Conservation (phyloP, 2,329 filamentous ascomycete species). For the Fusarium nurragi region DNA sequence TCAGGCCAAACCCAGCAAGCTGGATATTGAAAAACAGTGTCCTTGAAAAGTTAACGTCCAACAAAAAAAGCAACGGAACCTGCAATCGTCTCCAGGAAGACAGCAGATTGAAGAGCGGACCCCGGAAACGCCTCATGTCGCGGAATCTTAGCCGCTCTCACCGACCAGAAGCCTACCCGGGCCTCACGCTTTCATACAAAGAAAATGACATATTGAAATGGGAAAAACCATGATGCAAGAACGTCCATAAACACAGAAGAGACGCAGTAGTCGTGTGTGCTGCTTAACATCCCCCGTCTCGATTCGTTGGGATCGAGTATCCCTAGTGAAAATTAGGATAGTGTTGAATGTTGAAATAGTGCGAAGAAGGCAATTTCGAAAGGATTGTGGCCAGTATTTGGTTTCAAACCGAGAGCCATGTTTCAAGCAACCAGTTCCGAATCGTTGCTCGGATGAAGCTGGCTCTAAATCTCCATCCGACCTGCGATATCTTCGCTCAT, state of each 20-base stretch:
- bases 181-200: constrained; percentile 43
- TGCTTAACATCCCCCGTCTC: constrained; percentile 7
- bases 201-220: constrained; percentile 22
- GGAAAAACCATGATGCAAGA: constrained; percentile 11
- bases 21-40: constrained; percentile 20
- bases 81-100: constrained; percentile 13
- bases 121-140: constrained; percentile 41
- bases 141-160: constrained; percentile 52
- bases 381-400: neutral
- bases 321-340: constrained; percentile 21
- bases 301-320: constrained; percentile 6
- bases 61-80: constrained; percentile 10
- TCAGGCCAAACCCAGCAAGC: neutral
- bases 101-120: constrained; percentile 21
- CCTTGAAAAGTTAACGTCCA: constrained; percentile 4
- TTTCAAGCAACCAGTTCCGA: neutral
- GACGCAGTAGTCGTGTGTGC: constrained; percentile 20
- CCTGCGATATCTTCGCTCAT: constrained; percentile 71
- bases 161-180: constrained; percentile 48
- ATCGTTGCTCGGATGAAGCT: neutral
- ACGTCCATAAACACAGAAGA: constrained; percentile 16
- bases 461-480: constrained; percentile 67
- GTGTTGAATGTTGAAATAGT: constrained; percentile 34
- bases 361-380: constrained; percentile 15
- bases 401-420: neutral